These are phyloP conservation scores for Cryptosporidium xiaoi DNA, from an alignment of 169 alveolate species.

Conservation along the genomic window DNA sequence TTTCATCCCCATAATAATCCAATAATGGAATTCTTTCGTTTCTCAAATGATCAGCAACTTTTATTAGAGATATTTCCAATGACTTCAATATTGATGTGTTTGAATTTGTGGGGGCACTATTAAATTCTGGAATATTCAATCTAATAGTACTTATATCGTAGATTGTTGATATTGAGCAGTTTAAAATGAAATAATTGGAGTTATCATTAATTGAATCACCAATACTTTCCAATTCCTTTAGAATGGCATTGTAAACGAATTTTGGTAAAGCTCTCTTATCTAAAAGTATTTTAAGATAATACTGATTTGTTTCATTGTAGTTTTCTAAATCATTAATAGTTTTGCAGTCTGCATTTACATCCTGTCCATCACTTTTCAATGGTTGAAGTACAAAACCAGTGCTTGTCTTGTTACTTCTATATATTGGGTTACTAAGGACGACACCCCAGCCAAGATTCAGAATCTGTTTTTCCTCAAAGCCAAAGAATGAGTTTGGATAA, in stretches of 20 bases:
- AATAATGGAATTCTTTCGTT: constrained; percentile 35
- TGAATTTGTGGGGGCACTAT: background rate
- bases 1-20: constrained; percentile 58
- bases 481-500: background rate
- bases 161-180: constrained; percentile 41
- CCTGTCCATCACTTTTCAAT: background rate
- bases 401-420: constrained; percentile 3
- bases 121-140: constrained; percentile 57
- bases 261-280: constrained; percentile 35
- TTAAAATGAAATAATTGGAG: constrained; percentile 23
- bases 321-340: background rate
- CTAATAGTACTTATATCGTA: constrained; percentile 67
- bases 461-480: constrained; percentile 27
- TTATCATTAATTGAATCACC: constrained; percentile 10
- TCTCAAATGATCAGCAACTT: constrained; percentile 46
- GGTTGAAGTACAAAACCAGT: constrained; percentile 38
- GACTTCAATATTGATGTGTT: constrained; percentile 9
- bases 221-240: constrained; percentile 20
- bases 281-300: constrained; percentile 22
- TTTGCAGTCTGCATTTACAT: background rate
- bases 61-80: constrained; percentile 42
- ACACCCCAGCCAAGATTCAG: constrained; percentile 79
- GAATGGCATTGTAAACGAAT: constrained; percentile 3
- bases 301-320: background rate
- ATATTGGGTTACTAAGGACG: constrained; percentile 33